Base-by-base conservation (phyloP, 108 stramenopile species). In the Nitzschia sp. region DNA sequence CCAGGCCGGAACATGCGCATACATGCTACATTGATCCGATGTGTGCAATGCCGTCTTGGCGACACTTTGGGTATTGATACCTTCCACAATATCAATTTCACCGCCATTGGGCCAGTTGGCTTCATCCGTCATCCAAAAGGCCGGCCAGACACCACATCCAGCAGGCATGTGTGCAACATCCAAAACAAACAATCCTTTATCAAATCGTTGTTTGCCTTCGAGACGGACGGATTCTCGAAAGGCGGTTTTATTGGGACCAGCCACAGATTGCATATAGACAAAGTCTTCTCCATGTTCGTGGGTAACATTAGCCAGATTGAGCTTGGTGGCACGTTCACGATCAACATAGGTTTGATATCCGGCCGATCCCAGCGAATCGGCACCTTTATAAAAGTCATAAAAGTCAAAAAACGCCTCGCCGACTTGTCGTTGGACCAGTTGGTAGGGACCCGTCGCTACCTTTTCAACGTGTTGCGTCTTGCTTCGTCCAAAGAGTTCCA, bases 31-130 rank as follows among this genome's bases (percentile, higher is more conserved):
- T 28, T 46, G 66, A 25, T 65, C 82, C 54, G 84, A 82, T 42
- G 81, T 86, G 74, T 95, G 95, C 59, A 95, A 68, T 45, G 95
- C 95, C 46, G 95, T 95, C 80, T 95, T 95, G 73, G 82, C 92
- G 26, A 74, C 77, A 23, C 72, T 57, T 61, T 92, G 92, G 53
- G 78, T 76, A 57, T 93, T 95, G 33, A 95, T 89, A 24, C 90
- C 89, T 68, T 95, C 95, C 8, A 95, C 82, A 34, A 95, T 95
- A 60, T 95, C 95, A 59, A 95, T 93, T 70, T 95, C 95, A 34
- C 95, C 95, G 75, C 92, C 64, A 8, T 85, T 69, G 0, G 94
- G 94, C 94, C 94, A 95, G 60, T 85, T 73, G 26, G 72, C 84
- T 69, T 94, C 88, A 57, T 91, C 87, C 5, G 91, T 91, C 21